Percentiles rank a stretch among this genome's conserved stretches.
Evolutionary conservation across 139 green algal species (phyloP).

Genomic region (Chlamydomonas sp.): DNA sequence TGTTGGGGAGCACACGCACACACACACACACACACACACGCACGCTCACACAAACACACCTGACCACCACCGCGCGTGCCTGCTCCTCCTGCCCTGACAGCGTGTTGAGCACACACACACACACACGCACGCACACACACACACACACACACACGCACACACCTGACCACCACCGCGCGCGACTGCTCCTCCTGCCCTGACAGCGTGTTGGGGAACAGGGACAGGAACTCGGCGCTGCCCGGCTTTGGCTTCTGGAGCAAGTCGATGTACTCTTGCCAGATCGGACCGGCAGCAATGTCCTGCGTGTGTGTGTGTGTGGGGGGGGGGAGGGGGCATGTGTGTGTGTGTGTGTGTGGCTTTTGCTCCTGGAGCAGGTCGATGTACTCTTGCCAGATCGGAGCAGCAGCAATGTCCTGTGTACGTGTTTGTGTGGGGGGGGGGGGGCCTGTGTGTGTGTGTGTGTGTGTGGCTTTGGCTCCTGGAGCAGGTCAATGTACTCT

Average conservation of each 20-base stretch:
- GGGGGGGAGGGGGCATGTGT: too few relatives aligned
- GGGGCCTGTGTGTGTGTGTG: too few relatives aligned
- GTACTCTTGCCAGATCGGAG: too few relatives aligned
- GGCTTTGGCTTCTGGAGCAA: slow-evolving; percentile 60
- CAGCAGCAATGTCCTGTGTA: too few relatives aligned
- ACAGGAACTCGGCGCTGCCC: slow-evolving; percentile 48
- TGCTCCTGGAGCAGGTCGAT: too few relatives aligned
- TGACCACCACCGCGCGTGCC: too few relatives aligned
- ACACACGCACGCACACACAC: not conserved
- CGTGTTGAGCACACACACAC: too few relatives aligned
- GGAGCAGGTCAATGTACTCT: too few relatives aligned
- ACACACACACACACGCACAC: not conserved
- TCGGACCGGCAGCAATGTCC: slow-evolving; percentile 47
- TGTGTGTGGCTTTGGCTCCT: too few relatives aligned
- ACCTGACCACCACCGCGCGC: slow-evolving; percentile 41
- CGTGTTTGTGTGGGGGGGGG: too few relatives aligned
- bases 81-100: not conserved
- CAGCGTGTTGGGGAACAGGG: slow-evolving; percentile 48
- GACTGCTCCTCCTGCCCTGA: slow-evolving; percentile 62
- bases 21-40: not conserved
- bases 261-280: slow-evolving; percentile 82
- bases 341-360: too few relatives aligned
- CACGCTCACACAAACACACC: not conserved
- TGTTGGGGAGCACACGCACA: not conserved
- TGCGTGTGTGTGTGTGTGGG: too few relatives aligned